Evolutionary conservation across 1,284 basidiomycete species (phyloP).

Genomic region (Dichomitus squalens): DNA sequence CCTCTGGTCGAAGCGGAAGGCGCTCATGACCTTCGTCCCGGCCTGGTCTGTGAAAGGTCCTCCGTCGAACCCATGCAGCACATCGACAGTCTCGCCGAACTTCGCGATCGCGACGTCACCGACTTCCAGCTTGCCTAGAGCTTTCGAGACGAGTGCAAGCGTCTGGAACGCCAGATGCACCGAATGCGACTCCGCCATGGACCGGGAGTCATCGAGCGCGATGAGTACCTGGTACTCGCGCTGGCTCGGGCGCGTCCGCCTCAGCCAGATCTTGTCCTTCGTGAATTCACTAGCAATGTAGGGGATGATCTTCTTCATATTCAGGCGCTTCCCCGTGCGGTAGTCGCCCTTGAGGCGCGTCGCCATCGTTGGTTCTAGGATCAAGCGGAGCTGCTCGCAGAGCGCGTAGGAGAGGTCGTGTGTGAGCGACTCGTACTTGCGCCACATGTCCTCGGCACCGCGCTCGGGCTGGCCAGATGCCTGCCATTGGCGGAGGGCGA

Average conservation of each 20-base stretch:
- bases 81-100: constrained; percentile 88
- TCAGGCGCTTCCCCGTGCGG: constrained; percentile 95
- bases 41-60: constrained; percentile 79
- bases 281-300: constrained; percentile 99
- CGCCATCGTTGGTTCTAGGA: constrained; percentile 93
- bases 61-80: constrained; percentile 86
- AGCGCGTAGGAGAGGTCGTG: constrained; percentile 90
- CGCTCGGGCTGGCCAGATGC: constrained; percentile 57
- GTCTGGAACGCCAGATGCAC: constrained; percentile 96
- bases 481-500: constrained; percentile 66
- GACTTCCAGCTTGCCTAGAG: constrained; percentile 90
- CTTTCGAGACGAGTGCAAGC: constrained; percentile 89
- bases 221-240: constrained; percentile 97
- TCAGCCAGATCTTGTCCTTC: constrained; percentile 99
- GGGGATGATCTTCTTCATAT: constrained; percentile 99
- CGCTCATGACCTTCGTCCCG: constrained; percentile 79
- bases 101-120: constrained; percentile 92
- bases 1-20: constrained; percentile 90
- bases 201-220: constrained; percentile 94
- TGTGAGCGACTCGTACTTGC: constrained; percentile 87
- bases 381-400: constrained; percentile 96
- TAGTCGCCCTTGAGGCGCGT: constrained; percentile 97
- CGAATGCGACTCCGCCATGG: constrained; percentile 94
- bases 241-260: constrained; percentile 90
- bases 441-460: constrained; percentile 82